Conservation (phyloP, 1,284 basidiomycete genomes). For the Sphaerobolus stellatus region DNA sequence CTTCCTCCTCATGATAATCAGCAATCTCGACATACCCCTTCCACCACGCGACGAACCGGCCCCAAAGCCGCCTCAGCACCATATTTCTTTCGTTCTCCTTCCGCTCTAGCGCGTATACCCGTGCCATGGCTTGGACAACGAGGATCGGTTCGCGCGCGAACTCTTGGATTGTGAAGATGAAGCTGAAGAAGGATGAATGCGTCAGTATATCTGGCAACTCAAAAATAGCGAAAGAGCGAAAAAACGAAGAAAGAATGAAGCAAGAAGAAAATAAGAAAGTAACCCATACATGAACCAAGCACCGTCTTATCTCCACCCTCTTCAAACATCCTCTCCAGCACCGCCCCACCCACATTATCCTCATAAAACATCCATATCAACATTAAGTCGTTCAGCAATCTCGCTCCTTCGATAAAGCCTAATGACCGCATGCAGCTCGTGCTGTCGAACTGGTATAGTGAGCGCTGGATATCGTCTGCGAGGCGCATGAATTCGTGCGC, state of each 20-base stretch:
- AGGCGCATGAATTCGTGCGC: conserved; percentile 62
- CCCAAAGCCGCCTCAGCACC: conserved; percentile 38
- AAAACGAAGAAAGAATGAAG: no score
- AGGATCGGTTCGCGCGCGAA: conserved; percentile 81
- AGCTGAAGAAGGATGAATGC: conserved; percentile 48
- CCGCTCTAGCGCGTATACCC: conserved; percentile 66
- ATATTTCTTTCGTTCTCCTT: conserved; percentile 40
- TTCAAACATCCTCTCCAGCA: no score
- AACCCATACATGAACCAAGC: conserved; percentile 91
- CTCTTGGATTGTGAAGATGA: conserved; percentile 92
- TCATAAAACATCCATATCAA: no score
- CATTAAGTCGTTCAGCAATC: conserved; percentile 33
- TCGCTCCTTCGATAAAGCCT: conserved; percentile 67
- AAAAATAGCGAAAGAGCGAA: no score
- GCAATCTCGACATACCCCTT: no score
- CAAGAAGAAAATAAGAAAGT: no score
- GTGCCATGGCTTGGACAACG: conserved; percentile 78
- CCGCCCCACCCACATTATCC: no score
- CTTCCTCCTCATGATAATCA: no score
- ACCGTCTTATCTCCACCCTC: conserved; percentile 45
- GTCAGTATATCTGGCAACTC: not conserved
- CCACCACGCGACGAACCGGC: no score
- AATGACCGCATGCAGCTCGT: conserved; percentile 79
- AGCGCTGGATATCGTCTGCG: conserved; percentile 63
- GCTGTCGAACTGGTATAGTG: conserved; percentile 73